Conservation (phyloP, 805 yeast species). For the Cyberlindnera misumaiensis region DNA sequence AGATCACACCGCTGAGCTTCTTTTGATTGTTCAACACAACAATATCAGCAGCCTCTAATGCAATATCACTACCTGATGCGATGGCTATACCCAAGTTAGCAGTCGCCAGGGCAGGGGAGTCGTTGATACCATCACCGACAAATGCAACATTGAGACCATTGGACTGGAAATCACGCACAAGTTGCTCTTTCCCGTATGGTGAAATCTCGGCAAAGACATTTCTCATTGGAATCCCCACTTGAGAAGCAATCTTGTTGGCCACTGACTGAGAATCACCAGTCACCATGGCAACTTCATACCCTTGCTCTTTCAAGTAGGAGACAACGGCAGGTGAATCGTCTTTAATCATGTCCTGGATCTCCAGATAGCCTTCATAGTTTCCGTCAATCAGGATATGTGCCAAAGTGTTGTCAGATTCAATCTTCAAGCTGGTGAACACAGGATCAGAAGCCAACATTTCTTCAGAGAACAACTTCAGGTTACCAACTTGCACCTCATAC, state of each 20-base stretch:
- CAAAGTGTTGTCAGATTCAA: conserved; percentile 34
- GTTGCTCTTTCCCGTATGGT: conserved; percentile 69
- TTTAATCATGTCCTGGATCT: conserved; percentile 61
- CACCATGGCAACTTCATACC: conserved; percentile 70
- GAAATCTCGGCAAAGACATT: conserved; percentile 70
- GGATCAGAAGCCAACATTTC: conserved; percentile 11
- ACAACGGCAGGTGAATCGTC: conserved; percentile 59
- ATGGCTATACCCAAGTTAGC: conserved; percentile 90
- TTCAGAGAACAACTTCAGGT: conserved; percentile 19
- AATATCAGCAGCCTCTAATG: conserved; percentile 93
- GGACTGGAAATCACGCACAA: conserved; percentile 51
- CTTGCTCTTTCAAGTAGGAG: conserved; percentile 40
- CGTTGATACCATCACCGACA: conserved; percentile 97
- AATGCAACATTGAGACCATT: conserved; percentile 56
- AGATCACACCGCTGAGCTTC: conserved; percentile 41
- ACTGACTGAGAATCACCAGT: conserved; percentile 76
- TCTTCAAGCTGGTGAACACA: conserved; percentile 13
- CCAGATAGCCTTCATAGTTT: conserved; percentile 55
- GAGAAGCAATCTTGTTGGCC: conserved; percentile 57
- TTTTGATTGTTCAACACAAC: conserved; percentile 51
- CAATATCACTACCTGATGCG: conserved; percentile 90
- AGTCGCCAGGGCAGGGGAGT: conserved; percentile 89
- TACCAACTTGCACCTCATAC: conserved; percentile 48
- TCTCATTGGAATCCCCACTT: conserved; percentile 56
- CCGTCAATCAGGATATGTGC: conserved; percentile 56